A percentile compares a stretch with the other conserved stretches of the same genome.
Evolutionary conservation across 805 yeast species (phyloP).

Genomic region (Crinitomyces ghanaensis): DNA sequence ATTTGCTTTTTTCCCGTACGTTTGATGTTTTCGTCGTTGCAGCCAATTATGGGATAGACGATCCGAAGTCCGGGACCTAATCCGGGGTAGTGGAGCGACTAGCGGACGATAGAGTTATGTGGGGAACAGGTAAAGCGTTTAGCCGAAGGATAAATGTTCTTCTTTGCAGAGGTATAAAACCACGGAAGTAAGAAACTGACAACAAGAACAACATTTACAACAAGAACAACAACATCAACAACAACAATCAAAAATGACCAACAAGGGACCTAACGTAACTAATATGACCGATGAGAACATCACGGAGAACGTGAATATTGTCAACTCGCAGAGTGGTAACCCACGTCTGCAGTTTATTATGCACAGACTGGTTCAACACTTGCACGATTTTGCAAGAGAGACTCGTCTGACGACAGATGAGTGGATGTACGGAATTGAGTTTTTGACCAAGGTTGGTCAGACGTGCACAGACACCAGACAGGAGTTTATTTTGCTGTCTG

Average conservation of each 20-base stretch:
- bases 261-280: background rate
- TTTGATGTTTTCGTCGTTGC: no score
- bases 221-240: background rate
- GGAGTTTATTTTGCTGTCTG: conserved; percentile 28
- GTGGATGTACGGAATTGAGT: conserved; percentile 26
- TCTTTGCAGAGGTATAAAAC: no score
- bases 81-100: no score
- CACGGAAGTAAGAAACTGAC: background rate
- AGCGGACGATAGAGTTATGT: no score
- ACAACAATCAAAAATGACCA: background rate
- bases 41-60: no score
- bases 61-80: no score
- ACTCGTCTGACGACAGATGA: conserved; percentile 28
- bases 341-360: conserved; percentile 8
- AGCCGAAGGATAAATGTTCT: no score
- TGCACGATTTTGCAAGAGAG: conserved; percentile 30
- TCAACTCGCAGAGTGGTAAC: conserved; percentile 9
- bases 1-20: no score
- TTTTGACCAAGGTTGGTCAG: conserved; percentile 27
- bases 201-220: background rate
- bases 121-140: no score
- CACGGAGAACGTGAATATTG: conserved; percentile 13
- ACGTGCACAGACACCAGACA: conserved; percentile 25
- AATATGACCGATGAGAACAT: conserved; percentile 14
- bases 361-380: conserved; percentile 23